Base-by-base conservation (phyloP, 2,329 filamentous ascomycete genomes). In the Fusarium denticulatum region DNA sequence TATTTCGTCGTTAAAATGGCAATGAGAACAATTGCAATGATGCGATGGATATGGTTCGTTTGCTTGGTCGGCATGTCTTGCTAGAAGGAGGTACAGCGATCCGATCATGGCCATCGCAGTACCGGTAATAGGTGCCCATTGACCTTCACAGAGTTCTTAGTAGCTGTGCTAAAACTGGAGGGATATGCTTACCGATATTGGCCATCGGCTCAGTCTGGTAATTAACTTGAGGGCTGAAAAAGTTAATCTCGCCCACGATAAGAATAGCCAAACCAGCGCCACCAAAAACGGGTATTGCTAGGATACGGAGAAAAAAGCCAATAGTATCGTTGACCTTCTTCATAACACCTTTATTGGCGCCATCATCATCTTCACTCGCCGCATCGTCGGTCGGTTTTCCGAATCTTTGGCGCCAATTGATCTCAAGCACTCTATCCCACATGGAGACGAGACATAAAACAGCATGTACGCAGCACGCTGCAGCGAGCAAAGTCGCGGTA, bases 391-490 rank as follows among this genome's bases (percentile, higher is more conserved):
- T 32, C 5, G 55, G 46, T 1, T 40, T 43, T 3, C 67, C 68
- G 36, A 84, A 85, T 2, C 82, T 80, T 45, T 79, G 82, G 69
- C 85, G 88, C 88, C 88, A 91, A 66, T 91, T 91, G 56, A 87
- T 86, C 67, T 91, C 86, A 5, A 91, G 79, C 9, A 93, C 91
- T 74, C 90, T 91, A 70, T 89, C 88, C 87, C 88, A 90, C 80
- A 89, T 92, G 2, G 87, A 90, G 0, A 89, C 82, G 14, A 92
- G 80, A 14, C 88, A 90, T 0, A 93, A 80, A 15, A 92, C 86
- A 3, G 90, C 89, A 1, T 90, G 90, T 6, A 93, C 87, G 65
- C 90, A 92, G 67, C 90, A 92, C 5, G 88, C 91, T 5, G 90
- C 89, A 1, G 89, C 86, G 4, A 93, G 82, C 5, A 93, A 84